Conservation (phyloP, 352 stramenopile species). For the Pythium chondricola region DNA sequence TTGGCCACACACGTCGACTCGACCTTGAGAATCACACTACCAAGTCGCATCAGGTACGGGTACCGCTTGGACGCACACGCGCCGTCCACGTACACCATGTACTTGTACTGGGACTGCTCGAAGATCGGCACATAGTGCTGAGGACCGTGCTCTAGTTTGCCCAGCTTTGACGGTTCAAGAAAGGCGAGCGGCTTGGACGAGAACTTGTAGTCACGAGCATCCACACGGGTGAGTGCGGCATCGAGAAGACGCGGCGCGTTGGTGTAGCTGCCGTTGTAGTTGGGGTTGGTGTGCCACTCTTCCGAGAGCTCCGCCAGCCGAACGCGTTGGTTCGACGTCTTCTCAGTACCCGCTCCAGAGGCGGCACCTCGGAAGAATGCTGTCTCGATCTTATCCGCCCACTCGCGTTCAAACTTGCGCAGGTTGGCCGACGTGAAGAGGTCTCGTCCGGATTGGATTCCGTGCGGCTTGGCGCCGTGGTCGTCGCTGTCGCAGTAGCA, state of each 20-base stretch:
- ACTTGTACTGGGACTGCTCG: slow-evolving; percentile 97
- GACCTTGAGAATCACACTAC: slow-evolving; percentile 97
- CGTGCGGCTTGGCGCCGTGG: slow-evolving; percentile 61
- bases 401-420: slow-evolving; percentile 93
- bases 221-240: slow-evolving; percentile 95
- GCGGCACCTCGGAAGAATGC: slow-evolving; percentile 98
- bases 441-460: slow-evolving; percentile 67
- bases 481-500: slow-evolving; percentile 66
- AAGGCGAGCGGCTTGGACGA: slow-evolving; percentile 93
- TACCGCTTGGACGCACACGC: slow-evolving; percentile 98
- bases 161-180: slow-evolving; percentile 67
- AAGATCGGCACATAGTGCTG: slow-evolving; percentile 98
- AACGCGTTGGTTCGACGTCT: slow-evolving; percentile 96
- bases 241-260: slow-evolving; percentile 91
- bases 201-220: slow-evolving; percentile 96
- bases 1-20: slow-evolving; percentile 92
- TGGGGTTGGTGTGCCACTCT: slow-evolving; percentile 88
- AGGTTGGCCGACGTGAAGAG: slow-evolving; percentile 97
- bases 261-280: slow-evolving; percentile 69
- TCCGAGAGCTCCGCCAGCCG: slow-evolving; percentile 89
- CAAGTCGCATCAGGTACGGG: slow-evolving; percentile 97
- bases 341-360: slow-evolving; percentile 92
- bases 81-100: slow-evolving; percentile 96
- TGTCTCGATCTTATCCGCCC: slow-evolving; percentile 95
- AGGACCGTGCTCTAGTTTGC: slow-evolving; percentile 81